Evolutionary conservation across 2,329 filamentous ascomycete genomes (phyloP), one percentile per base, ranked within the genome.

Genomic region (Exophiala lecanii-corni): DNA sequence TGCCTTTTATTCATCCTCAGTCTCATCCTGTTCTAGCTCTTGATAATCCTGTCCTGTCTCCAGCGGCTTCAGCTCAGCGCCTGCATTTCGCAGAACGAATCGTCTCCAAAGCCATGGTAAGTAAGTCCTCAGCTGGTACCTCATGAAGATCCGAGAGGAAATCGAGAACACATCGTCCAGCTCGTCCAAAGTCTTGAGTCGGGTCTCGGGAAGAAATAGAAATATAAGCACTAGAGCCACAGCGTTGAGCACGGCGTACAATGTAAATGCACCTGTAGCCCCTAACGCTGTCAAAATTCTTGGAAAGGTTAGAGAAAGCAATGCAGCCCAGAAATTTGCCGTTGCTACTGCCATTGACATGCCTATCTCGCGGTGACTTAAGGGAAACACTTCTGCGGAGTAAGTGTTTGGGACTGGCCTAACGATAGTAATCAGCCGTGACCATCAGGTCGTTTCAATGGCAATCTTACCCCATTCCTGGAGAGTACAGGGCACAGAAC

Each of bases 201-300:
- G 72, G 2, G 72, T 74, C 56, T 74, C 71, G 0, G 71, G 71
- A 2, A 74, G 57, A 49, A 73, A 73, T 17, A 81, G 63, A 63
- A 81, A 79, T 43, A 81, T 79, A 58, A 82, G 64, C 3, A 73
- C 45, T 17, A 80, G 67, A 0, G 77, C 78, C 1, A 77, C 50
- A 4, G 80, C 41, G 43, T 82, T 83, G n/a, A 81, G 61, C 0
- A 26, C 34, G n/a, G 65, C 64, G 41, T 68, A 68, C 39, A 69
- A 60, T 7, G 51, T 52, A 39, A 69, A 68, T 2, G 64, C 60
- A 2, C 65, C 65, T 4, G 61, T 60, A 2, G 62, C 57, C 13
- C 58, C 57, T 32, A 68, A 54, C 4, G 57, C 55, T 5, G 47
- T 44, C 6, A 69, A 57, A 23, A 68, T 59, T 5, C 57, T 51